These are phyloP conservation scores for Fusarium liriodendri DNA, from an alignment of 2,329 filamentous ascomycete genomes.

Conservation along the genomic window DNA sequence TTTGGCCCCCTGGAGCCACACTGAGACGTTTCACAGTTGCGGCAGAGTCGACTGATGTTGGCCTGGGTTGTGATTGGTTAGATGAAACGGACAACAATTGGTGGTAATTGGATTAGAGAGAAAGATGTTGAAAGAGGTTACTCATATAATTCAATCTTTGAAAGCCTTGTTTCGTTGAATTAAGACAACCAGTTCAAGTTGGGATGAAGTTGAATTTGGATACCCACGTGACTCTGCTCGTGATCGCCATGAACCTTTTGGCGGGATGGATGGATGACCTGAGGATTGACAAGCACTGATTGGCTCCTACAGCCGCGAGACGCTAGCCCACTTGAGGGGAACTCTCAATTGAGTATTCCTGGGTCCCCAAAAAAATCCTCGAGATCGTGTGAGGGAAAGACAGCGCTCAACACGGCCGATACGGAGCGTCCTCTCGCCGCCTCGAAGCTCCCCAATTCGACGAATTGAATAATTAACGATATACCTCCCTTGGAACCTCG, in stretches of 20 bases:
- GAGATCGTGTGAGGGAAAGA: conserved; percentile 44
- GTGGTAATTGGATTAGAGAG: background rate
- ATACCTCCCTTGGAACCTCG: conserved; percentile 1
- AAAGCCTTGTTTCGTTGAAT: background rate
- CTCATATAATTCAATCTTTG: background rate
- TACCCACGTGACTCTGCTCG: conserved; percentile 13
- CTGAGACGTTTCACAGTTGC: conserved; percentile 60
- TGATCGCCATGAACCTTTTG: conserved; percentile 9
- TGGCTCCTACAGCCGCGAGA: conserved; percentile 8
- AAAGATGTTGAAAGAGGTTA: background rate
- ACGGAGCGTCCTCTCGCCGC: conserved; percentile 13
- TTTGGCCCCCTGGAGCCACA: conserved; percentile 24
- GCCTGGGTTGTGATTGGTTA: conserved; percentile 34
- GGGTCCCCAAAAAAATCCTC: conserved; percentile 48
- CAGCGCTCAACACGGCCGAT: conserved; percentile 20
- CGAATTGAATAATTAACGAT: conserved; percentile 19
- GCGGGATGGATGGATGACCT: background rate
- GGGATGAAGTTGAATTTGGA: conserved; percentile 23
- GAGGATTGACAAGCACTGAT: conserved; percentile 16
- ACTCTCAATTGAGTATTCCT: conserved; percentile 43
- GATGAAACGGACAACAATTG: background rate
- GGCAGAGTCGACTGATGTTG: conserved; percentile 45
- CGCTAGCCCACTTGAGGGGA: conserved; percentile 33
- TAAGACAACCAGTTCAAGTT: background rate
- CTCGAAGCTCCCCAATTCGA: conserved; percentile 6